Evolutionary conservation across 208 protist genomes (phyloP), one percentile per base, ranked within the genome.

Genomic region (Crithidia bombi): DNA sequence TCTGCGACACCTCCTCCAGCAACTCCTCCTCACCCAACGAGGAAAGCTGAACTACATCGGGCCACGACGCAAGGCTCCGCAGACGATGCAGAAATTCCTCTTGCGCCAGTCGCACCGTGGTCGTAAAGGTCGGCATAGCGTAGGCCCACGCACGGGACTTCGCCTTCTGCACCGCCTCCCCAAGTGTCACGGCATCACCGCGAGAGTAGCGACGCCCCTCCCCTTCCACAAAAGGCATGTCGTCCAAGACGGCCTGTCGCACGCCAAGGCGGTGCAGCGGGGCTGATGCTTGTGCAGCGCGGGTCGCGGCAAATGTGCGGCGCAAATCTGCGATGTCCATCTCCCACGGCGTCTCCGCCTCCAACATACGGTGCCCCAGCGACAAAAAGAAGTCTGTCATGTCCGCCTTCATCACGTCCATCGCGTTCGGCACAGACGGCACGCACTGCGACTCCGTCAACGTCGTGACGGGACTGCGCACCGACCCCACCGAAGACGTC

Each of bases 401-500:
- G 41, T 51, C 6, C 7, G 56, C n/a, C 59, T 79, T 50, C 23
- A 82, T 57, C 30, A 30, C 10, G 5, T 19, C 41, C 51, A 91
- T 63, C 4, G 64, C 52, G 1, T 55, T 55, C 14, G 61, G 54
- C 12, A n/a, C 23, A 3, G 33, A 17, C 3, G 56, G 39, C 26
- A 65, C 43, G 21, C 46, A 61, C 23, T 43, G 44, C 23, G 66
- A 36, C 57, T 68, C 67, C 23, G 38, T 59, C n/a, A 96, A 77
- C 26, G 86, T 92, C 14, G 91, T 94, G 14, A 93, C 88, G 10
- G 86, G 78, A 0, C 86, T 91, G 43, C 88, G 82, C 47, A 94
- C 86, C 0, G 88, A 94, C 2, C 67, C 67, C 14, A 90, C 81
- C 14, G 88, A 75, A 12, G 77, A 71, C 6, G 82, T 90, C 3